These are phyloP conservation scores for Diplosphaera chodatii DNA, from an alignment of 139 green algal species.

Conservation along the genomic window DNA sequence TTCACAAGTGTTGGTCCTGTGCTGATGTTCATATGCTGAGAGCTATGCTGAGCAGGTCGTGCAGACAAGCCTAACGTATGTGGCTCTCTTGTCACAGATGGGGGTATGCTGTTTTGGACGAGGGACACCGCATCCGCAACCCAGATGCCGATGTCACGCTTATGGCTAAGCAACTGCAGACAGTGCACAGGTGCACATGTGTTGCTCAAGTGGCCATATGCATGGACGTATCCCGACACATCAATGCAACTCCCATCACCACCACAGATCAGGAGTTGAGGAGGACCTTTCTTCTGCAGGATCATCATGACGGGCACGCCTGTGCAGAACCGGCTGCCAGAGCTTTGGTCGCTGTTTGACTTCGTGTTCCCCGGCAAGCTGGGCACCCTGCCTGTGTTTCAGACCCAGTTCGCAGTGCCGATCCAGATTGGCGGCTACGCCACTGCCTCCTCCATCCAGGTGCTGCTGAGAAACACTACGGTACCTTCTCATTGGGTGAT, in stretches of 20 bases:
- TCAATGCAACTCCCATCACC: too few relatives aligned
- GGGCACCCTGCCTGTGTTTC: conserved; percentile 95
- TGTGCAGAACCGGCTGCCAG: conserved; percentile 93
- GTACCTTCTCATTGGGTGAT: too few relatives aligned
- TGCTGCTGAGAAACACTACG: too few relatives aligned
- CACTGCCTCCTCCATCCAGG: conserved; percentile 70
- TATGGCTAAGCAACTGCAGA: conserved; percentile 47
- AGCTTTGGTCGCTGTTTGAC: conserved; percentile 98
- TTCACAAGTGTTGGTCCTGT: too few relatives aligned
- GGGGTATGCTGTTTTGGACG: conserved; percentile 90
- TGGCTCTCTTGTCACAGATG: too few relatives aligned
- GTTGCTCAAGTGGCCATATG: too few relatives aligned
- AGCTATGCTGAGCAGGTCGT: too few relatives aligned
- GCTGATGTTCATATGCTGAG: too few relatives aligned
- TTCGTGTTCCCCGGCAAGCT: conserved; percentile 97
- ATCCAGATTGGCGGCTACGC: conserved; percentile 89
- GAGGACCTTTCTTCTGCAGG: conserved; percentile 21
- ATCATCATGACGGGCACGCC: conserved; percentile 90
- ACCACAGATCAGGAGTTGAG: too few relatives aligned
- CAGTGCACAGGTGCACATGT: conserved; percentile 11
- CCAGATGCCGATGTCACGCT: conserved; percentile 78
- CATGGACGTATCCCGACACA: too few relatives aligned
- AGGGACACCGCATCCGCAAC: conserved; percentile 97
- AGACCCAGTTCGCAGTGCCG: conserved; percentile 88
- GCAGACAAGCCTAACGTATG: too few relatives aligned